Conservation (phyloP, 768 basidiomycete species). For the Ramaria rubella region DNA sequence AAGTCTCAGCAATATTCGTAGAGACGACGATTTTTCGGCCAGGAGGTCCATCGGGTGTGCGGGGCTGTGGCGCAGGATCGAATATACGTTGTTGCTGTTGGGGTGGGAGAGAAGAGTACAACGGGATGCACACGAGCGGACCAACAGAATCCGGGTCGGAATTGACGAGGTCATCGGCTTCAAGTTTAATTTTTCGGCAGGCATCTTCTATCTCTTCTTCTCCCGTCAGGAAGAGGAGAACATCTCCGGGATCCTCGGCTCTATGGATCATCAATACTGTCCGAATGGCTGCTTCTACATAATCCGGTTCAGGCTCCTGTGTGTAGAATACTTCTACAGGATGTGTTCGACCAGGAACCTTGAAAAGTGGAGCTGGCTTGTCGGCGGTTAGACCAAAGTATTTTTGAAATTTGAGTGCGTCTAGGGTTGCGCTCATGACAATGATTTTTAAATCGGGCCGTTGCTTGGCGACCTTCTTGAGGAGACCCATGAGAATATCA, state of each 20-base stretch:
- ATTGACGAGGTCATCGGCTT: conserved; percentile 77
- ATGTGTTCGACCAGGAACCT: conserved; percentile 89
- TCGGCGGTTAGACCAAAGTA: conserved; percentile 64
- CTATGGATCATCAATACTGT: conserved; percentile 97
- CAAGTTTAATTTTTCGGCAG: conserved; percentile 86
- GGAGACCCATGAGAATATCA: conserved; percentile 95
- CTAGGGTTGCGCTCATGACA: conserved; percentile 97
- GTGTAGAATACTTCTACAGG: conserved; percentile 96
- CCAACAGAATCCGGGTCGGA: conserved; percentile 72
- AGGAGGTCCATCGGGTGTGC: conserved; percentile 58
- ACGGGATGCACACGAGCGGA: conserved; percentile 81
- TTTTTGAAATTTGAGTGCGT: conserved; percentile 93
- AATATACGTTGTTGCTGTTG: conserved; percentile 96
- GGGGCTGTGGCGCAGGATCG: conserved; percentile 71
- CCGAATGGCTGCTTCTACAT: conserved; percentile 93
- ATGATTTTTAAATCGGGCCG: conserved; percentile 92
- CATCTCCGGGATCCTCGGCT: conserved; percentile 88
- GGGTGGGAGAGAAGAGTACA: conserved; percentile 93
- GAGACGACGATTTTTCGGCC: conserved; percentile 93
- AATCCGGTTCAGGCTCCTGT: conserved; percentile 88
- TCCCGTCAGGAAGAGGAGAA: conserved; percentile 92
- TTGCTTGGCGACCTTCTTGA: conserved; percentile 76
- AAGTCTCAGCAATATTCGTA: conserved; percentile 97
- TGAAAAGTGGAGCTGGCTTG: conserved; percentile 68
- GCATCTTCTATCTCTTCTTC: conserved; percentile 98